These are phyloP conservation scores for Cryomyces antarcticus DNA, from an alignment of 495 filamentous ascomycete species.

Conservation along the genomic window DNA sequence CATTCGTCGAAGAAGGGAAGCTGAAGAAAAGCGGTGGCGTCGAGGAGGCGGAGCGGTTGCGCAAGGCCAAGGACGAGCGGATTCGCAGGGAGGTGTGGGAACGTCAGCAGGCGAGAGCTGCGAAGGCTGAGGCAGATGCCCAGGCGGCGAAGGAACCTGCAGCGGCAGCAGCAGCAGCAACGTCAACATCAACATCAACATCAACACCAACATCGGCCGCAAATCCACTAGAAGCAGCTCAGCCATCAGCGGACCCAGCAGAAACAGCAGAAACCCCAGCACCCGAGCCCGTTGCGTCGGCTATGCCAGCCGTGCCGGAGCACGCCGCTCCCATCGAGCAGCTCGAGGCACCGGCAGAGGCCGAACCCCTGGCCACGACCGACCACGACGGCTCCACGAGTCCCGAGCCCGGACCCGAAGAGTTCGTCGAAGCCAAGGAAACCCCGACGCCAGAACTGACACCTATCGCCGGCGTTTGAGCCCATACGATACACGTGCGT, in stretches of 20 bases:
- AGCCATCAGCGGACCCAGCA: too few species aligned
- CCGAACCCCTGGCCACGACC: constrained; percentile 2
- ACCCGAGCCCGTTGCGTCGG: too few species aligned
- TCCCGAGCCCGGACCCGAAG: not conserved
- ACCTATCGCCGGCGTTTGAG: too few species aligned
- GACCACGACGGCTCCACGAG: not conserved
- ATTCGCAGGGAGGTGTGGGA: constrained; percentile 76
- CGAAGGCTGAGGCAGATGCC: constrained; percentile 7
- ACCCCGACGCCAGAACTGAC: too few species aligned
- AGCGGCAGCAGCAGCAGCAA: too few species aligned
- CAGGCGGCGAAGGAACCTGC: not conserved
- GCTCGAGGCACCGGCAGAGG: not conserved
- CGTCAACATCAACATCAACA: too few species aligned
- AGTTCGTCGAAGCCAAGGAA: not conserved
- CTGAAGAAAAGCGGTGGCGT: constrained; percentile 90
- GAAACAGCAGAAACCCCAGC: too few species aligned
- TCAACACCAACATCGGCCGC: too few species aligned
- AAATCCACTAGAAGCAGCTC: too few species aligned
- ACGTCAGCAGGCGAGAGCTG: constrained; percentile 28
- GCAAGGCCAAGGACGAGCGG: constrained; percentile 71
- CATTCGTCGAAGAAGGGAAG: constrained; percentile 78
- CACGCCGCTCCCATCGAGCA: too few species aligned
- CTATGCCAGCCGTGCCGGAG: too few species aligned
- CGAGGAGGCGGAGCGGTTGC: constrained; percentile 75
- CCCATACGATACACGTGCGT: too few species aligned